Conservation (phyloP, 768 basidiomycete genomes). For the Albatrellus ellisii region DNA sequence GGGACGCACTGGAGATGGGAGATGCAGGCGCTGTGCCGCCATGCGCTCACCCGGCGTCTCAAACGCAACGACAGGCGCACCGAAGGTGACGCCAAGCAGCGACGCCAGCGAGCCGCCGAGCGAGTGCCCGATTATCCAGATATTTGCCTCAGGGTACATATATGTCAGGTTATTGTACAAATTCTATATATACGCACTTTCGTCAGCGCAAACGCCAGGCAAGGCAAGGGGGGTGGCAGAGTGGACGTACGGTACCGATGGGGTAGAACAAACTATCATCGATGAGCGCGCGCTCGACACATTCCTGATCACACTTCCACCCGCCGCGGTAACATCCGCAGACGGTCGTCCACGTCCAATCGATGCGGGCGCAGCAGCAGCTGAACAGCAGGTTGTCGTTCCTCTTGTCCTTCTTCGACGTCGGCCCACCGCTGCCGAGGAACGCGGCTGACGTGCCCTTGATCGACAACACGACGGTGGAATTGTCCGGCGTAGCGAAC, state of each 20-base stretch:
- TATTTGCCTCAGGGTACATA: conserved; percentile 80
- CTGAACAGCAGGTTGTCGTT: conserved; percentile 96
- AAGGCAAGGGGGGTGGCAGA: not conserved
- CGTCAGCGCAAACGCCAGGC: not conserved
- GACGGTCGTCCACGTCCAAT: conserved; percentile 86
- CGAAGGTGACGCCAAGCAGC: conserved; percentile 80
- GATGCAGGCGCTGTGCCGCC: conserved; percentile 65
- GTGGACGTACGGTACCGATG: conserved; percentile 53
- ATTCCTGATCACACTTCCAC: conserved; percentile 68
- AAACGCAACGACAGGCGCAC: conserved; percentile 84
- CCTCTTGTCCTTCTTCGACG: conserved; percentile 76
- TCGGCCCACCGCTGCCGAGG: conserved; percentile 67
- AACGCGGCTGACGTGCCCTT: conserved; percentile 80
- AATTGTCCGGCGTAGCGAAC: conserved; percentile 74
- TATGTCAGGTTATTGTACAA: conserved; percentile 86
- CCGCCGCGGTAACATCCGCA: conserved; percentile 75
- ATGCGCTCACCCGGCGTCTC: conserved; percentile 63
- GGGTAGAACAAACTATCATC: conserved; percentile 85
- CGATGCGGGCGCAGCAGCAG: conserved; percentile 94
- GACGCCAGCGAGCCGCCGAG: conserved; percentile 81
- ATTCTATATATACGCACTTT: conserved; percentile 34
- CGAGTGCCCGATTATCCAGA: conserved; percentile 82
- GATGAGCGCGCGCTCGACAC: conserved; percentile 63
- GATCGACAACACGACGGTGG: conserved; percentile 76
- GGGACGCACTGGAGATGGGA: conserved; percentile 64